phyloP scores from a whole-genome alignment of 192 early-diverging fungal genomes.

The Mortierella claussenii region DNA sequence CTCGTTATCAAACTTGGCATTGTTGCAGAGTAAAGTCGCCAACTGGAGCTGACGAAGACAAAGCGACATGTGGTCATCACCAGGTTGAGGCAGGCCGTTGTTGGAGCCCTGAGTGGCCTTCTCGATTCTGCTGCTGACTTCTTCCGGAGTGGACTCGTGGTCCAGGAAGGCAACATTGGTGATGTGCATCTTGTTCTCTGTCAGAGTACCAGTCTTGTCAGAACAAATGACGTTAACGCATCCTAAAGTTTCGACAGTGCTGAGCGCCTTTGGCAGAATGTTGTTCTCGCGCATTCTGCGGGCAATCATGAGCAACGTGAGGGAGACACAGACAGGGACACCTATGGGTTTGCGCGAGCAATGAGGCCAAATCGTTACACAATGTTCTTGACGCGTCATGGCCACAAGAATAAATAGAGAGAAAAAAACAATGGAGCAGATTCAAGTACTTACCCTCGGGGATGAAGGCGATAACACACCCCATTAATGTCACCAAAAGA shows the following conservation, averaged over 20 bases:
- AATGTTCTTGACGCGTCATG: too few species aligned
- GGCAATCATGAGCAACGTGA: slow-evolving; percentile 80
- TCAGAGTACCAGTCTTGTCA: slow-evolving; percentile 94
- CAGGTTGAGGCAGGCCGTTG: slow-evolving; percentile 12
- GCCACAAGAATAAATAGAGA: too few species aligned
- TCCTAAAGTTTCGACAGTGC: slow-evolving; percentile 88
- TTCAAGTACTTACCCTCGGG: slow-evolving; percentile 64
- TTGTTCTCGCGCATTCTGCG: slow-evolving; percentile 73
- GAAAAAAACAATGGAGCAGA: too few species aligned
- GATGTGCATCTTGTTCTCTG: slow-evolving; percentile 78
- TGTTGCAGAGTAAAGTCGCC: slow-evolving; percentile 71
- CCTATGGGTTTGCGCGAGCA: slow-evolving; percentile 4
- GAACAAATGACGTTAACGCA: slow-evolving; percentile 77
- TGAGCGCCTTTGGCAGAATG: slow-evolving; percentile 82
- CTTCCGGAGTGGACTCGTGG: slow-evolving; percentile 32
- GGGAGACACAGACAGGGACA: slow-evolving; percentile 79
- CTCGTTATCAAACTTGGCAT: slow-evolving; percentile 69
- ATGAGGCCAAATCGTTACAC: too few species aligned
- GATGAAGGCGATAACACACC: slow-evolving; percentile 77
- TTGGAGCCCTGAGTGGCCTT: slow-evolving; percentile 7
- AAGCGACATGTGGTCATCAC: slow-evolving; percentile 11
- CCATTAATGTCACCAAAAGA: slow-evolving; percentile 63
- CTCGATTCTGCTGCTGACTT: slow-evolving; percentile 13
- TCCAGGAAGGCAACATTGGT: slow-evolving; percentile 52
- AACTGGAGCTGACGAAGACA: slow-evolving; percentile 56